Evolutionary conservation across 1,284 basidiomycete genomes (phyloP).

Genomic region (Takashimella koratensis): DNA sequence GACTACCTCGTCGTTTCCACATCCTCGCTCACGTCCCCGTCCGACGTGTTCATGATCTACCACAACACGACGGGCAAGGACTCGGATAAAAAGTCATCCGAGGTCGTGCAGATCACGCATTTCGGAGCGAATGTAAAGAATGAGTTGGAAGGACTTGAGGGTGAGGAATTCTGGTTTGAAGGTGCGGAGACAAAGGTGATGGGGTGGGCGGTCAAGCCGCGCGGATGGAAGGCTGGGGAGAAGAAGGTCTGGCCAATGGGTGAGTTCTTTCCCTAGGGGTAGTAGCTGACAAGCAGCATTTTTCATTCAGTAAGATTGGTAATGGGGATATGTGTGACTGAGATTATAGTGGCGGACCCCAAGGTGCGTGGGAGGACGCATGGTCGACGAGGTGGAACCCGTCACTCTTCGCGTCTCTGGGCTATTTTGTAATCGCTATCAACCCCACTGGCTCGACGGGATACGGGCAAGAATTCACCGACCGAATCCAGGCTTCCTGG

Average conservation of each 20-base stretch:
- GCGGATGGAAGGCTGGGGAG: conserved; percentile 61
- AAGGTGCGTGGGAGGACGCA: conserved; percentile 73
- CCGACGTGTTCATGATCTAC: conserved; percentile 41
- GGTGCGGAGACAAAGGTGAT: conserved; percentile 71
- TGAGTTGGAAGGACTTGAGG: conserved; percentile 50
- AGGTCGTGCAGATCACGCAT: not conserved
- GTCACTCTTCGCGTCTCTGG: conserved; percentile 53
- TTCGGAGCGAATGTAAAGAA: not conserved
- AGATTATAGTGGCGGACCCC: conserved; percentile 14
- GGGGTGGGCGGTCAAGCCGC: conserved; percentile 76
- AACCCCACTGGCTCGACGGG: conserved; percentile 87
- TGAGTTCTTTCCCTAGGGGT: conserved; percentile 2
- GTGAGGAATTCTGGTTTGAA: conserved; percentile 80
- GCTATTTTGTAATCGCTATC: conserved; percentile 76
- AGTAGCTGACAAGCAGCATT: conserved; percentile 24
- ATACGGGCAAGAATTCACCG: conserved; percentile 82
- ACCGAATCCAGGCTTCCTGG: conserved; percentile 55
- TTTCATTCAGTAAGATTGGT: conserved; percentile 38
- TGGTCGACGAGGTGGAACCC: conserved; percentile 89
- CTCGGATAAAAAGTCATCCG: not conserved
- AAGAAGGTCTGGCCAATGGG: conserved; percentile 64
- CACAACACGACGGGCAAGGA: not conserved
- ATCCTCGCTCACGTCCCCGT: conserved; percentile 20
- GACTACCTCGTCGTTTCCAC: conserved; percentile 21
- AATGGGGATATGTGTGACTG: not conserved